phyloP scores from a whole-genome alignment of 1,139 yeast genomes.

The Yamadazyma atmosphaerica region DNA sequence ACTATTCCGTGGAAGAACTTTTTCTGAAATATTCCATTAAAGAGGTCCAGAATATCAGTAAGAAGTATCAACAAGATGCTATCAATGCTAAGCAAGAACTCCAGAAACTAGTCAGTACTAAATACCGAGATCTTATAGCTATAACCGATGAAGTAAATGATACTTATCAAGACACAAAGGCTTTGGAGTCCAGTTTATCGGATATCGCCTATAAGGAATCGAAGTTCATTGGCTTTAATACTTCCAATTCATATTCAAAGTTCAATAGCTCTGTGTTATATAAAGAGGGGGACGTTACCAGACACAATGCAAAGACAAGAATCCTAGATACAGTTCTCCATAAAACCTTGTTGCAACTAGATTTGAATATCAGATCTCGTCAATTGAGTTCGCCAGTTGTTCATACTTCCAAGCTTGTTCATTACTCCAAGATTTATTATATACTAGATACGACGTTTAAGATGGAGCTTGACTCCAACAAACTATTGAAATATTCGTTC shows the following conservation, averaged over 20 bases:
- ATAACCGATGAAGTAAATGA: conserved; percentile 68
- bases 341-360: conserved; percentile 15
- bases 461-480: conserved; percentile 20
- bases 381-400: conserved; percentile 13
- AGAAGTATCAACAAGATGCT: conserved; percentile 26
- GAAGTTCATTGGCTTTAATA: conserved; percentile 28
- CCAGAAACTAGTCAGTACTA: conserved; percentile 59
- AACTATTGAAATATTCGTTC: conserved; percentile 20
- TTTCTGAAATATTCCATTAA: conserved; percentile 34
- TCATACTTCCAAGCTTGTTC: conserved; percentile 32
- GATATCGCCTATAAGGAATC: conserved; percentile 35
- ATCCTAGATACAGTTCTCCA: conserved; percentile 12
- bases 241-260: conserved; percentile 19
- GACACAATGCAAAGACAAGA: conserved; percentile 1
- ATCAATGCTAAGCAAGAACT: conserved; percentile 39
- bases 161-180: conserved; percentile 45
- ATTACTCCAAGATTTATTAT: conserved; percentile 36
- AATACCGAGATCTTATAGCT: conserved; percentile 64
- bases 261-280: conserved; percentile 22
- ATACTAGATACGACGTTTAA: conserved; percentile 29
- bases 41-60: conserved; percentile 34
- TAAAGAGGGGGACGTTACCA: conserved; percentile 13
- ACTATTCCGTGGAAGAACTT: conserved; percentile 34
- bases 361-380: conserved; percentile 11
- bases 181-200: conserved; percentile 29